Conservation (phyloP, 1,284 basidiomycete species). For the Cryptococcus hybrid region DNA sequence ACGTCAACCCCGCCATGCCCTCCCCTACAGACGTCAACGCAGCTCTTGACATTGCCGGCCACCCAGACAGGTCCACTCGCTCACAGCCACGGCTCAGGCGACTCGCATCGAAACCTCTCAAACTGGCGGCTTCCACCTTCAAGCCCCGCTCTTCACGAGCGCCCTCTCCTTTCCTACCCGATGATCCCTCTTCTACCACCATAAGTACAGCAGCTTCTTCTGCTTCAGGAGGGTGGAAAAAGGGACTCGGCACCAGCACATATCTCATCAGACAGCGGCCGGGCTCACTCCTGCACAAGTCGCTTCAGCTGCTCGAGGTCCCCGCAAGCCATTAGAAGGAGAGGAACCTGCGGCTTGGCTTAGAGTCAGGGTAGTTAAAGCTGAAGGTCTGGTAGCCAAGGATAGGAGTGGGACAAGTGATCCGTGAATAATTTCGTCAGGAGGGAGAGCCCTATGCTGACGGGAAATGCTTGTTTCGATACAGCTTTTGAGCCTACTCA, state of each 20-base stretch:
- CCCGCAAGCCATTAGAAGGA: conserved; percentile 43
- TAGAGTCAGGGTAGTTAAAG: conserved; percentile 51
- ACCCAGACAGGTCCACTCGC: background rate
- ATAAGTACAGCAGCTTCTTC: background rate
- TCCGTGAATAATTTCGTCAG: conserved; percentile 37
- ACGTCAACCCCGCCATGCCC: too few relatives aligned
- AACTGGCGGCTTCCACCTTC: conserved; percentile 42
- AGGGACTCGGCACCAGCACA: background rate
- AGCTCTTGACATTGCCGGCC: background rate
- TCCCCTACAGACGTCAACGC: too few relatives aligned
- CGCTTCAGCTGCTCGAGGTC: conserved; percentile 33
- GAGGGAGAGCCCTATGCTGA: conserved; percentile 3
- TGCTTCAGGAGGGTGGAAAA: background rate
- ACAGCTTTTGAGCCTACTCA: conserved; percentile 70
- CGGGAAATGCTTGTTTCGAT: background rate
- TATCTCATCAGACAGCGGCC: conserved; percentile 3
- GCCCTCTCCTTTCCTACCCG: background rate
- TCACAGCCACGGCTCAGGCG: conserved; percentile 20
- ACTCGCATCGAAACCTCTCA: conserved; percentile 43
- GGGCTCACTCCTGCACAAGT: conserved; percentile 33
- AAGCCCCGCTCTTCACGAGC: conserved; percentile 1
- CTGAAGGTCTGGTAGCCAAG: conserved; percentile 52
- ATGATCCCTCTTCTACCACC: background rate
- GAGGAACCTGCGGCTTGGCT: conserved; percentile 49
- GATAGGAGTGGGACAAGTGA: conserved; percentile 53